Percentiles rank a stretch among this genome's conserved stretches.
phyloP scores from a whole-genome alignment of 352 stramenopile genomes.

The Phytophthora niederhauseri region DNA sequence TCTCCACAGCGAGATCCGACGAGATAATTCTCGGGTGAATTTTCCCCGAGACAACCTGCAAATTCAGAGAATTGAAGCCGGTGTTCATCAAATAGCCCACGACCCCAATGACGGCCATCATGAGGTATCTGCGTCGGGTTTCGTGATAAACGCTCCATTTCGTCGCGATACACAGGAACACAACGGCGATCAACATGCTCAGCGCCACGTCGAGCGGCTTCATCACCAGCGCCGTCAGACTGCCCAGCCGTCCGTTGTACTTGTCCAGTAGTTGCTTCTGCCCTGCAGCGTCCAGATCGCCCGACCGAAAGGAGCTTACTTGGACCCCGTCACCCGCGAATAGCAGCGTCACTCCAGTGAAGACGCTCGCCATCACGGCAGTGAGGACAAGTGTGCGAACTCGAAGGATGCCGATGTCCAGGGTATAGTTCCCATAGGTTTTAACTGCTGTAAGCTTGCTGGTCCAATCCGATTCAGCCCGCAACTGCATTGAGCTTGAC shows the following conservation, averaged over 20 bases:
- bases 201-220: slow-evolving; percentile 19
- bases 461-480: not conserved
- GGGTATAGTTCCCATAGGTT: not conserved
- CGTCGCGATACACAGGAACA: slow-evolving; percentile 9
- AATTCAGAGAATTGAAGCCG: slow-evolving; percentile 21
- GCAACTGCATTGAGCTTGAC: not conserved
- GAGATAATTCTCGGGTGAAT: slow-evolving; percentile 2
- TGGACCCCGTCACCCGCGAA: slow-evolving; percentile 13
- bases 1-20: slow-evolving; percentile 13
- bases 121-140: slow-evolving; percentile 7
- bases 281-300: slow-evolving; percentile 6
- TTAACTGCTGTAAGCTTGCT: not conserved
- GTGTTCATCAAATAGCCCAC: slow-evolving; percentile 25
- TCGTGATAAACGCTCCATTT: slow-evolving; percentile 12
- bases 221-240: slow-evolving; percentile 13
- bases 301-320: slow-evolving; percentile 11
- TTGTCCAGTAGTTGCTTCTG: slow-evolving; percentile 19
- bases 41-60: slow-evolving; percentile 15
- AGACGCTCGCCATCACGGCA: not conserved
- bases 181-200: slow-evolving; percentile 17
- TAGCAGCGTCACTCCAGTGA: slow-evolving; percentile 2
- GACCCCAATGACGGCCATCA: slow-evolving; percentile 13
- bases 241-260: slow-evolving; percentile 11
- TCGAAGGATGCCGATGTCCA: slow-evolving; percentile 9
- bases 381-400: slow-evolving; percentile 3